Conservation (phyloP, 2,329 filamentous ascomycete species). For the Colletotrichum endophyticum region DNA sequence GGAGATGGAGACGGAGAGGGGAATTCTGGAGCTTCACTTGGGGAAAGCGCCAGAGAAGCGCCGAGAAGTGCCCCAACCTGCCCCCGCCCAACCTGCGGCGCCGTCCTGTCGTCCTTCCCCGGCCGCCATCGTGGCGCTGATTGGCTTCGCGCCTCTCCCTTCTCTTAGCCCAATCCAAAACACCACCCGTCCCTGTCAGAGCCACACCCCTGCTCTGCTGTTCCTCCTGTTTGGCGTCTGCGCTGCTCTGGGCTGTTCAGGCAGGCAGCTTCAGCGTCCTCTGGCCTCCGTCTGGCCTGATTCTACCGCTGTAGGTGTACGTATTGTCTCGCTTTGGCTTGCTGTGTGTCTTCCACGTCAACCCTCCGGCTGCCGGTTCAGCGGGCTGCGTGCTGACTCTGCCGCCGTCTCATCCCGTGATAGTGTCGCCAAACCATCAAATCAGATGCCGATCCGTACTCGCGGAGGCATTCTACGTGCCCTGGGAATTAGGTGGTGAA, state of each 20-base stretch:
- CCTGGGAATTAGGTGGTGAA: background rate
- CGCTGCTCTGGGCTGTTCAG: too few relatives aligned
- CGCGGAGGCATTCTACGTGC: background rate
- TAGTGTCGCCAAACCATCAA: background rate
- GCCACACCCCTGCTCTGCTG: too few relatives aligned
- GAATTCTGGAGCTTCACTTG: conserved; percentile 7
- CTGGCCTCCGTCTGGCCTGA: too few relatives aligned
- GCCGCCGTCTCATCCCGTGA: background rate
- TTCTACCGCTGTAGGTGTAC: background rate
- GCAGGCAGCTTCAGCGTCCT: too few relatives aligned
- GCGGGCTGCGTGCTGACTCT: background rate
- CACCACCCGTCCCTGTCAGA: background rate
- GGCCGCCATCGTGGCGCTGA: background rate
- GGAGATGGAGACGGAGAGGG: background rate
- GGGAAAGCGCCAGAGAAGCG: conserved; percentile 21
- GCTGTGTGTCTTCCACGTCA: conserved; percentile 6
- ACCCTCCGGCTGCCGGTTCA: background rate
- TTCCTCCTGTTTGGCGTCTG: too few relatives aligned
- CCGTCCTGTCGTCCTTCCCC: background rate
- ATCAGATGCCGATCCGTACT: background rate
- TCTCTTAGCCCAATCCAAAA: background rate
- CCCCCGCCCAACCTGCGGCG: background rate
- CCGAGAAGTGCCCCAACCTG: background rate
- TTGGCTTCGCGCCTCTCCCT: conserved; percentile 6
- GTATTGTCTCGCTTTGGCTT: conserved; percentile 7